Evolutionary conservation across 768 basidiomycete species (phyloP).

Genomic region (Pilatotrama ljubarskyi): DNA sequence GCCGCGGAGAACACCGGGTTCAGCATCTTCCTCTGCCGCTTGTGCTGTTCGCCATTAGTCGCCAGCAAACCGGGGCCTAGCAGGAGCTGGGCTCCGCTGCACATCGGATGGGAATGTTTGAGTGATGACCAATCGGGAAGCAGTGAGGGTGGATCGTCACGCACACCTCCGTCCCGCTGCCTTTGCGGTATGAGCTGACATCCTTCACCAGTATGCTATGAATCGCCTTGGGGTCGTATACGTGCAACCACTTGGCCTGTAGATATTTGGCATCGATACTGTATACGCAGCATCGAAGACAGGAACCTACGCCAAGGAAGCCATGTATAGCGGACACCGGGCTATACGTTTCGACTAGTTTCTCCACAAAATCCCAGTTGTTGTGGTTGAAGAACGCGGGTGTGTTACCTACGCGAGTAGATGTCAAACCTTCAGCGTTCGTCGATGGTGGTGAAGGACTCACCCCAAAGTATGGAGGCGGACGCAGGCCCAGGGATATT

Average conservation of each 20-base stretch:
- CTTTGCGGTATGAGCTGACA: slow-evolving; percentile 3
- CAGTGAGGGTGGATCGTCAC: too few relatives aligned
- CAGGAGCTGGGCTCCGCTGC: neutral
- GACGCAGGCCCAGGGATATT: neutral
- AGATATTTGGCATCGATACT: too few relatives aligned
- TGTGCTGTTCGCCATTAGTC: slow-evolving; percentile 18
- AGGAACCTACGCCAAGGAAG: slow-evolving; percentile 43
- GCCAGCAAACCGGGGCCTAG: neutral
- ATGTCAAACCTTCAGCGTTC: neutral
- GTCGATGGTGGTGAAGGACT: neutral
- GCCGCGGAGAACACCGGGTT: slow-evolving; percentile 27
- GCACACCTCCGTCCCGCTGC: neutral
- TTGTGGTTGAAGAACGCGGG: neutral
- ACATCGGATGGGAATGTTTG: too few relatives aligned
- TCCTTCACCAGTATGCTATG: slow-evolving; percentile 20
- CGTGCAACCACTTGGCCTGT: slow-evolving; percentile 3
- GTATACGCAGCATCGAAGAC: neutral
- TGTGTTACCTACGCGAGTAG: neutral
- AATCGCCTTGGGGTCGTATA: slow-evolving; percentile 13
- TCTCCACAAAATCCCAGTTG: neutral
- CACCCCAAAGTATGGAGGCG: neutral
- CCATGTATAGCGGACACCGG: slow-evolving; percentile 46
- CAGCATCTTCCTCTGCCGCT: slow-evolving; percentile 25
- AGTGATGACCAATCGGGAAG: too few relatives aligned
- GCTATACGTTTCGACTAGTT: slow-evolving; percentile 34